These are phyloP conservation scores for Rickenella mellea DNA, from an alignment of 768 basidiomycete species.

Conservation along the genomic window DNA sequence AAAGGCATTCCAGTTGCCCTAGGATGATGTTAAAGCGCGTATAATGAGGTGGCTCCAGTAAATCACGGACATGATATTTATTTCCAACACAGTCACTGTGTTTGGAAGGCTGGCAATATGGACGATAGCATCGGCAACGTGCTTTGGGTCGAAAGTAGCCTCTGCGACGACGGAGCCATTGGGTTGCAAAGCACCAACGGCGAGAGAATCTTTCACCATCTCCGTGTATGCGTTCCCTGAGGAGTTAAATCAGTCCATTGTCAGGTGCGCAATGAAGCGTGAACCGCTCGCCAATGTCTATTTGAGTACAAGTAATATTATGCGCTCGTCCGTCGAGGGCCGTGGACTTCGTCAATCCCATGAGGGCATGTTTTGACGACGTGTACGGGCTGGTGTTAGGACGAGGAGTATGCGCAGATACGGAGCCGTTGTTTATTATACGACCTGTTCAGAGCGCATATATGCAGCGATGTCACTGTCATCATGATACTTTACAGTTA, in stretches of 20 bases:
- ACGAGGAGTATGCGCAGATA: constrained; percentile 64
- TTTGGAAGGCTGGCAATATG: constrained; percentile 62
- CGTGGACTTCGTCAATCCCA: constrained; percentile 67
- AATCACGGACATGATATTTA: constrained; percentile 64
- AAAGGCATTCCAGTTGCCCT: constrained; percentile 39
- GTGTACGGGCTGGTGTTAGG: constrained; percentile 59
- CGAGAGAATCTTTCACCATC: constrained; percentile 39
- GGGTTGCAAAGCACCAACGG: constrained; percentile 52
- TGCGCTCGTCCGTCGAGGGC: constrained; percentile 67
- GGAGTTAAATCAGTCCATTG: background rate
- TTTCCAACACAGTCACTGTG: constrained; percentile 58
- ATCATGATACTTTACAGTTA: background rate
- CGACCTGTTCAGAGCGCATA: constrained; percentile 33
- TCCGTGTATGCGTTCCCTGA: constrained; percentile 64
- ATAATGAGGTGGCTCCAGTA: background rate
- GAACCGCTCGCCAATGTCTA: constrained; percentile 60
- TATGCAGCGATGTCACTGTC: background rate
- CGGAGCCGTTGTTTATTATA: constrained; percentile 83
- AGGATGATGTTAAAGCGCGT: background rate
- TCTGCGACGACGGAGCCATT: constrained; percentile 52
- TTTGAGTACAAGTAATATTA: constrained; percentile 70
- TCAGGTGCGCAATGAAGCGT: background rate
- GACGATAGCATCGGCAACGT: constrained; percentile 65
- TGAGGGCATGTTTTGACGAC: constrained; percentile 71
- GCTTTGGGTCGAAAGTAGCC: constrained; percentile 57